Evolutionary conservation across 2,329 filamentous ascomycete genomes (phyloP).

Genomic region (Mycogone perniciosa): DNA sequence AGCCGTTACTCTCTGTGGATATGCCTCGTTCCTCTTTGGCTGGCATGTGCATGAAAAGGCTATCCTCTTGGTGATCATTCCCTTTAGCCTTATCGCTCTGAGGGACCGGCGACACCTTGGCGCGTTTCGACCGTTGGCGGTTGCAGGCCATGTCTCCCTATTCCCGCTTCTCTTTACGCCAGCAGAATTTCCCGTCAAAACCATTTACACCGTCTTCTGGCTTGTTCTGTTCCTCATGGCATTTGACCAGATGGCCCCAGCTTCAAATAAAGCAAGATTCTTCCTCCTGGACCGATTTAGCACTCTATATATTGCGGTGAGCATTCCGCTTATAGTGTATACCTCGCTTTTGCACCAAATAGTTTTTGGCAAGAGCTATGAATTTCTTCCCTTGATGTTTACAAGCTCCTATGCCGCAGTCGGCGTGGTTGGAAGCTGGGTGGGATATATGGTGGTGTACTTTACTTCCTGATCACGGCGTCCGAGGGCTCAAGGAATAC

Average conservation of each 20-base stretch:
- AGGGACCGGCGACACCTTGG: slow-evolving; percentile 85
- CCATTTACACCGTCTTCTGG: slow-evolving; percentile 88
- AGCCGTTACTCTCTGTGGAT: slow-evolving; percentile 85
- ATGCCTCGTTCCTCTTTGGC: slow-evolving; percentile 93
- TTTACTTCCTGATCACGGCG: slow-evolving; percentile 48
- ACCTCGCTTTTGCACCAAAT: slow-evolving; percentile 76
- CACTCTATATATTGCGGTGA: slow-evolving; percentile 79
- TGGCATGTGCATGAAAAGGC: slow-evolving; percentile 99
- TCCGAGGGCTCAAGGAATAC: neutral
- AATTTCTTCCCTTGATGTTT: slow-evolving; percentile 95
- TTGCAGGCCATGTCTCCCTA: slow-evolving; percentile 89
- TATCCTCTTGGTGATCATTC: slow-evolving; percentile 86
- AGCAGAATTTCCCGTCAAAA: slow-evolving; percentile 91
- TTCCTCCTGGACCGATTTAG: slow-evolving; percentile 91
- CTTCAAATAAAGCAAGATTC: slow-evolving; percentile 69
- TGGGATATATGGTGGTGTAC: slow-evolving; percentile 90
- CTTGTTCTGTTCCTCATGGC: slow-evolving; percentile 75
- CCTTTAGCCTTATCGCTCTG: slow-evolving; percentile 87
- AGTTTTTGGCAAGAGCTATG: slow-evolving; percentile 75
- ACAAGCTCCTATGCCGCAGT: slow-evolving; percentile 90
- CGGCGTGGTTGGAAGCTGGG: slow-evolving; percentile 92
- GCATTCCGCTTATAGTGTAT: slow-evolving; percentile 84
- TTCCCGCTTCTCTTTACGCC: slow-evolving; percentile 91
- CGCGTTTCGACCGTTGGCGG: slow-evolving; percentile 84
- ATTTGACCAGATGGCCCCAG: slow-evolving; percentile 83